A percentile compares a stretch with the other conserved stretches of the same genome.
These are phyloP conservation scores for Aphanomyces astaci DNA, from an alignment of 352 stramenopile genomes.

Conservation along the genomic window DNA sequence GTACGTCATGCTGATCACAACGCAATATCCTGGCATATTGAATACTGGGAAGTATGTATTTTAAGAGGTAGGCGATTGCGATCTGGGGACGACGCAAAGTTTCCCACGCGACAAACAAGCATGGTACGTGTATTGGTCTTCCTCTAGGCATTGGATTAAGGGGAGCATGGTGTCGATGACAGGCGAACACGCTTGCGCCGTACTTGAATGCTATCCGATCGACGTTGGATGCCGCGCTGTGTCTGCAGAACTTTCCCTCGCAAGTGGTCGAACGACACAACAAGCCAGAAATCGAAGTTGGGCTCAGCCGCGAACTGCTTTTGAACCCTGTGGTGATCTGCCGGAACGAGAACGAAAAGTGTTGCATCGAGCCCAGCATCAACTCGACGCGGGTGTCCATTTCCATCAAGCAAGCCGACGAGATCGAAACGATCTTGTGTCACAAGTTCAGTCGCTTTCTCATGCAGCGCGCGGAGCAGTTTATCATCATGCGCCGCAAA, in stretches of 20 bases:
- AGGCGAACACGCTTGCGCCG: constrained; percentile 83
- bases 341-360: constrained; percentile 89
- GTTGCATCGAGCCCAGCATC: constrained; percentile 90
- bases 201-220: constrained; percentile 90
- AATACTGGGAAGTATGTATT: neutral
- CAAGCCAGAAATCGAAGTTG: constrained; percentile 92
- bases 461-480: constrained; percentile 94
- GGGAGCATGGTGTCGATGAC: neutral
- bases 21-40: neutral
- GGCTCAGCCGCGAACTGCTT: constrained; percentile 87
- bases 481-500: constrained; percentile 92
- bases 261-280: constrained; percentile 94
- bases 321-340: constrained; percentile 93
- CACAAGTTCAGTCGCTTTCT: constrained; percentile 95
- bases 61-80: neutral
- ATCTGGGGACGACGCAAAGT: neutral
- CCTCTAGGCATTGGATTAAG: neutral
- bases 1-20: too few species aligned
- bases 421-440: constrained; percentile 91
- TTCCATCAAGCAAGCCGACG: constrained; percentile 93
- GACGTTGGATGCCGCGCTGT: constrained; percentile 88
- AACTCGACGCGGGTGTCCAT: constrained; percentile 95
- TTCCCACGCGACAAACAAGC: neutral
- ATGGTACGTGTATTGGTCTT: neutral
- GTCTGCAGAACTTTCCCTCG: constrained; percentile 94